These are phyloP conservation scores for Argentina anserina DNA, from an alignment of 306 rosid species.

Conservation along the genomic window DNA sequence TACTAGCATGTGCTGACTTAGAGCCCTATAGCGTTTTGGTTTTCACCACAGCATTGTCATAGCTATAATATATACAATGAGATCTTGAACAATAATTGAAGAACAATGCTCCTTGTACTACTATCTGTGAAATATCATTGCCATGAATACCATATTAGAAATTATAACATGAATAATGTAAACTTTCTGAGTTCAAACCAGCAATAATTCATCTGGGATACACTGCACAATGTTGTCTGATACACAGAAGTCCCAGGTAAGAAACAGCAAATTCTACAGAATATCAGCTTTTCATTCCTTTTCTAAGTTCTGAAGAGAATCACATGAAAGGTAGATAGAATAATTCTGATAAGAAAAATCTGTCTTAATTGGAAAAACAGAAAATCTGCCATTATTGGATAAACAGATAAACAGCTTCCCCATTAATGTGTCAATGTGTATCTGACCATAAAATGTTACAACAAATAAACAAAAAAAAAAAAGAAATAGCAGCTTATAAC, in stretches of 20 bases:
- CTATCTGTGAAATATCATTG: not conserved
- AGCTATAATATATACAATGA: not conserved
- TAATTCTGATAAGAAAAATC: not conserved
- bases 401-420: no score
- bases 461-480: slow-evolving; percentile 1
- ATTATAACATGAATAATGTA: not conserved
- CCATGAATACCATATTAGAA: not conserved
- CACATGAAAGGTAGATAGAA: not conserved
- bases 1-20: slow-evolving; percentile 1
- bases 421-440: no score
- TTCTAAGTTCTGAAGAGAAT: not conserved
- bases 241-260: not conserved
- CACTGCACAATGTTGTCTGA: not conserved
- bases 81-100: not conserved
- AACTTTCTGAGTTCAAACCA: not conserved
- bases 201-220: not conserved
- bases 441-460: not conserved
- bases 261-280: no score
- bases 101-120: not conserved
- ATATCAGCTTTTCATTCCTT: not conserved
- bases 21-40: not conserved
- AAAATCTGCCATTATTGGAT: no score
- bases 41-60: not conserved
- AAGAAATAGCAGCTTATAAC: not conserved
- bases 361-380: not conserved